Conservation (phyloP, 257 asterid species). For the Scutellaria minor region DNA sequence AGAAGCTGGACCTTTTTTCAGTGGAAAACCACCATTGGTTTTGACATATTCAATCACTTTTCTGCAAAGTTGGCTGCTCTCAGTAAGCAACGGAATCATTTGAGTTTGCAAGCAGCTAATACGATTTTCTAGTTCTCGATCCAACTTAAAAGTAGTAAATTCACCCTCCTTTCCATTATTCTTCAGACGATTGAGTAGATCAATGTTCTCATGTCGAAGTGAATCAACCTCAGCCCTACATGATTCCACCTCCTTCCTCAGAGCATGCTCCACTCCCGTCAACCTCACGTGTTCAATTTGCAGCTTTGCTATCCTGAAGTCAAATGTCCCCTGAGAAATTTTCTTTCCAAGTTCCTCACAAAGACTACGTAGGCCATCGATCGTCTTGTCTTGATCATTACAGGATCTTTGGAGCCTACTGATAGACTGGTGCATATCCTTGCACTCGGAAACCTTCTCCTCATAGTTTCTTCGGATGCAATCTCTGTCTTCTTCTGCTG, state of each 20-base stretch:
- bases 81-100: conserved; percentile 71
- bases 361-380: conserved; percentile 76
- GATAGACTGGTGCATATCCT: conserved; percentile 80
- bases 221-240: conserved; percentile 69
- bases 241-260: conserved; percentile 94
- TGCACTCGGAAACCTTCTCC: conserved; percentile 80
- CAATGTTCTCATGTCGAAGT: conserved; percentile 87
- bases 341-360: conserved; percentile 81
- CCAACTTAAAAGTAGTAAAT: conserved; percentile 77
- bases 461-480: conserved; percentile 69
- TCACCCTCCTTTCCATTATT: conserved; percentile 63
- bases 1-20: conserved; percentile 36
- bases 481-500: conserved; percentile 73
- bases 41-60: conserved; percentile 69
- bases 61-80: conserved; percentile 72
- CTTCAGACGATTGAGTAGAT: conserved; percentile 77
- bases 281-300: conserved; percentile 82
- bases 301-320: conserved; percentile 63
- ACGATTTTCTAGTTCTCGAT: conserved; percentile 75
- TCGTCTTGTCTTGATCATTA: conserved; percentile 89
- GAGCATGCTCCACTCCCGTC: conserved; percentile 80
- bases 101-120: conserved; percentile 74
- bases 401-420: conserved; percentile 83
- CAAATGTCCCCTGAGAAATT: conserved; percentile 47
- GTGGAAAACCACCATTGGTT: conserved; percentile 42